Percentiles rank a stretch among this genome's conserved stretches.
phyloP scores from a whole-genome alignment of 1,139 yeast genomes.

The Debaryomycetaceae sp. region DNA sequence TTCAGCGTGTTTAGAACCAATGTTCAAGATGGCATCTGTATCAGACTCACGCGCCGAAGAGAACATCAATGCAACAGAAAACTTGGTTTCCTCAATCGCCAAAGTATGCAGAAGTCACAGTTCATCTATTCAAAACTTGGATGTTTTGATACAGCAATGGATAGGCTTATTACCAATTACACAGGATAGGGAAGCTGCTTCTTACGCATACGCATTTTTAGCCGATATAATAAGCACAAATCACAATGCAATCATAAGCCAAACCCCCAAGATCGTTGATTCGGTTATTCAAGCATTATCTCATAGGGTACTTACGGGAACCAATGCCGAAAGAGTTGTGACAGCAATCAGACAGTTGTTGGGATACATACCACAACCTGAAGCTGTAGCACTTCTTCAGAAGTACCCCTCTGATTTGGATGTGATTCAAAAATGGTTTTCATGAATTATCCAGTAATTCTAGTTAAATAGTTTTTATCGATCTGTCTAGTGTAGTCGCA shows the following conservation, averaged over 20 bases:
- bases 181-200: constrained; percentile 87
- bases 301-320: constrained; percentile 65
- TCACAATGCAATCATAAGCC: constrained; percentile 58
- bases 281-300: constrained; percentile 74
- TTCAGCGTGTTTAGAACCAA: constrained; percentile 65
- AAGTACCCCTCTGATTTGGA: constrained; percentile 62
- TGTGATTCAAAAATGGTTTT: constrained; percentile 61
- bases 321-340: constrained; percentile 63
- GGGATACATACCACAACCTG: constrained; percentile 50
- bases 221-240: constrained; percentile 67
- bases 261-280: constrained; percentile 66
- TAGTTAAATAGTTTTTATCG: background rate
- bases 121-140: constrained; percentile 55
- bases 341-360: constrained; percentile 54
- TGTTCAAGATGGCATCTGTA: constrained; percentile 68
- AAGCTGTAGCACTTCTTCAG: constrained; percentile 63
- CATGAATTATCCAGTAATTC: constrained; percentile 12
- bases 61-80: constrained; percentile 83
- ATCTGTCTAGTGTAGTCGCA: background rate
- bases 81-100: constrained; percentile 78
- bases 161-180: constrained; percentile 74
- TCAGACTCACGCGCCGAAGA: constrained; percentile 90
- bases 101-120: constrained; percentile 65
- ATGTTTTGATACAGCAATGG: constrained; percentile 72
- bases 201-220: constrained; percentile 77